phyloP scores from a whole-genome alignment of 2,329 filamentous ascomycete genomes.

The Neonectria ditissima region DNA sequence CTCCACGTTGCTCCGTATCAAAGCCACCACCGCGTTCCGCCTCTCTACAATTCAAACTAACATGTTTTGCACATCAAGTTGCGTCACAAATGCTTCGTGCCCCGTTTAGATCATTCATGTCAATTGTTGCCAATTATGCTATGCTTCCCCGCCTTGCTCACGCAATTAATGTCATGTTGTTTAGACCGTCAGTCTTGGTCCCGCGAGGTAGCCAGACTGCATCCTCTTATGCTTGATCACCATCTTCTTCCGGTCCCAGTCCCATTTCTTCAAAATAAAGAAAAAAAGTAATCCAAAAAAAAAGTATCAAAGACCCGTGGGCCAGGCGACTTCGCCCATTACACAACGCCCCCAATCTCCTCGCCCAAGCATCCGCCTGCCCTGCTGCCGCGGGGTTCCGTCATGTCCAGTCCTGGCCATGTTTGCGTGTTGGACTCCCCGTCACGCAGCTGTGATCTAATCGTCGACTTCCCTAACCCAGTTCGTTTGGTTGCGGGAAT shows the following conservation, averaged over 20 bases:
- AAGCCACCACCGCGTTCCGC: slow-evolving; percentile 3
- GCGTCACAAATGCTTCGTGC: not conserved
- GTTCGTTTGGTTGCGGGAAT: not conserved
- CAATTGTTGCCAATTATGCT: slow-evolving; percentile 32
- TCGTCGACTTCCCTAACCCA: not conserved
- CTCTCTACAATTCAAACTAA: not conserved
- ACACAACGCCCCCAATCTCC: not conserved
- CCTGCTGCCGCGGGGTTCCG: slow-evolving; percentile 9
- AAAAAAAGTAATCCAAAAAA: slow-evolving; percentile 13
- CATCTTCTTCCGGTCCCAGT: slow-evolving; percentile 9
- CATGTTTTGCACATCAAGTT: no score
- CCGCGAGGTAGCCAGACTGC: slow-evolving; percentile 42
- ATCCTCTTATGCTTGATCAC: slow-evolving; percentile 13
- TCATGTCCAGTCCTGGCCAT: slow-evolving; percentile 14
- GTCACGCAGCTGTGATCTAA: not conserved
- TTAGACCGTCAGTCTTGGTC: slow-evolving; percentile 43
- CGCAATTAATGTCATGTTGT: slow-evolving; percentile 14
- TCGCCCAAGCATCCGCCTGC: not conserved
- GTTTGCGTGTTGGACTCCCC: slow-evolving; percentile 1
- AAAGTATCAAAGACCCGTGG: slow-evolving; percentile 1
- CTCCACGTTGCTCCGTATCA: not conserved
- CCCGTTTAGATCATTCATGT: not conserved
- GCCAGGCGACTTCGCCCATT: not conserved
- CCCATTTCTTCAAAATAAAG: slow-evolving; percentile 15
- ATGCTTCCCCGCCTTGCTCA: slow-evolving; percentile 12